Percentiles rank a stretch among this genome's conserved stretches.
phyloP scores from a whole-genome alignment of 257 asterid species.

The Petrea volubilis region DNA sequence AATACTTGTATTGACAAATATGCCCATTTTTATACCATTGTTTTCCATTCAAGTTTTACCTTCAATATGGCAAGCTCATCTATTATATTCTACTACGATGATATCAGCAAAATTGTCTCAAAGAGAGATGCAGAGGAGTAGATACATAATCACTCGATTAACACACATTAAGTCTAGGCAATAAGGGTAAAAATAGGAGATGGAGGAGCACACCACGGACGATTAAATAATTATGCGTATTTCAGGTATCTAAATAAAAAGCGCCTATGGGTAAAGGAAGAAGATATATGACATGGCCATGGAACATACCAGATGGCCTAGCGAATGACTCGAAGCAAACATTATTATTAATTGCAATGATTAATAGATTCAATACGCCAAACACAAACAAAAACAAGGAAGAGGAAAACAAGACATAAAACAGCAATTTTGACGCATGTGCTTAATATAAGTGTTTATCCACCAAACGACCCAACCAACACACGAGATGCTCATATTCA shows the following conservation, averaged over 20 bases:
- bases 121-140: not conserved
- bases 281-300: not conserved
- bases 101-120: not conserved
- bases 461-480: conserved; percentile 18
- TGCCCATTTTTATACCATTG: not conserved
- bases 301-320: not conserved
- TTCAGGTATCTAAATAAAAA: not conserved
- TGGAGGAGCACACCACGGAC: not conserved
- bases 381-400: conserved; percentile 13
- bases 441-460: not conserved
- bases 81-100: not conserved
- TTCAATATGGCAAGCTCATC: conserved; percentile 3
- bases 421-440: not conserved
- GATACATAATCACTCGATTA: not conserved
- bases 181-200: not conserved
- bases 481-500: conserved; percentile 11
- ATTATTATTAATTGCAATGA: not conserved
- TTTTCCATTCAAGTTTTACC: not conserved
- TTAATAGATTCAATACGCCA: not conserved
- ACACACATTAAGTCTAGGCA: not conserved
- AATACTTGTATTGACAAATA: not conserved
- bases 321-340: conserved; percentile 14
- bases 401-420: conserved; percentile 3
- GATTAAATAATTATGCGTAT: not conserved
- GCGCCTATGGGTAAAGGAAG: not conserved